Percentiles rank a stretch among this genome's conserved stretches.
Evolutionary conservation across 441 rosid genomes (phyloP).

Genomic region (Eruca vesicaria): DNA sequence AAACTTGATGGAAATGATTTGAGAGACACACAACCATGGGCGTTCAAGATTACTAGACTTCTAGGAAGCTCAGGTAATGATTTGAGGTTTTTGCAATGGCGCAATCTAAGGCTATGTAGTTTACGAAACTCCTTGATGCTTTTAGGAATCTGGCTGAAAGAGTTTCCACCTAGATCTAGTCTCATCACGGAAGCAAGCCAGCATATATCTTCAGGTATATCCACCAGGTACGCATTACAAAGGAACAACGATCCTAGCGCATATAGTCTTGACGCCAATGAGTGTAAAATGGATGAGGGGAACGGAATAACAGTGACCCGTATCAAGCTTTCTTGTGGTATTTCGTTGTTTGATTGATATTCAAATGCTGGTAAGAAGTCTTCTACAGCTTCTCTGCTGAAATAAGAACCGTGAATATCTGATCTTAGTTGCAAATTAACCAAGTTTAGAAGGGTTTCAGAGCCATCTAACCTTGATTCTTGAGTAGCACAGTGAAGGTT

Average conservation of each 20-base stretch:
- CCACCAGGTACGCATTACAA: neutral
- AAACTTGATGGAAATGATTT: neutral
- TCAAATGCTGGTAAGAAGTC: neutral
- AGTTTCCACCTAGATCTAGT: conserved; percentile 7
- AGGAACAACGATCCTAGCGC: neutral
- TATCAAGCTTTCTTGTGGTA: neutral
- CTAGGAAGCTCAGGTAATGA: conserved; percentile 8
- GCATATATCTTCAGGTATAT: conserved; percentile 13
- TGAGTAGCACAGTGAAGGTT: neutral
- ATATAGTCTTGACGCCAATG: conserved; percentile 2
- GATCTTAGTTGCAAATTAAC: neutral
- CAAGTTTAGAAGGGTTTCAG: neutral
- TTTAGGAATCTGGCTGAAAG: conserved; percentile 17
- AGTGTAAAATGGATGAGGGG: neutral
- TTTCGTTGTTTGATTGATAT: neutral
- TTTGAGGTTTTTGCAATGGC: conserved; percentile 12
- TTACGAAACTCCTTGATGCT: conserved; percentile 4
- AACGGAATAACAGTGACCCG: neutral
- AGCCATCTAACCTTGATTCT: neutral
- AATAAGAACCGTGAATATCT: neutral
- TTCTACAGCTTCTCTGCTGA: neutral
- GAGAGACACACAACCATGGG: conserved; percentile 23
- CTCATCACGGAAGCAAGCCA: neutral
- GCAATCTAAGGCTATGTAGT: neutral
- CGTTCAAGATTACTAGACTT: conserved; percentile 10